Conservation (phyloP, 2,329 filamentous ascomycete species). For the Aspergillus ibericus region DNA sequence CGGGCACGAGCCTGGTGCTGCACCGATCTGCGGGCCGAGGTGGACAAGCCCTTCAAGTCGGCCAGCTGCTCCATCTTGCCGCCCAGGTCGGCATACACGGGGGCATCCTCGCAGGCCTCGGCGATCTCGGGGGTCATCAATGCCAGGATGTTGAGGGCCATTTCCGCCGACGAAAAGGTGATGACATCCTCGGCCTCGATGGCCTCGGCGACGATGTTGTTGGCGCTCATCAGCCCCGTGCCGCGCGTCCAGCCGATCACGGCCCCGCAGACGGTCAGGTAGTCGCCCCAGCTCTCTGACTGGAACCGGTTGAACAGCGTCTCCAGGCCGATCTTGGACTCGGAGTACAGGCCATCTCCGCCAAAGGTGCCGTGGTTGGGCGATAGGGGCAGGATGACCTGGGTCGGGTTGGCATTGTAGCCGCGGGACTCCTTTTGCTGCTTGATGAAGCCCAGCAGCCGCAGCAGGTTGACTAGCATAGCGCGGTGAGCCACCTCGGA, state of each 20-base stretch:
- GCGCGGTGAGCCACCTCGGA: slow-evolving; percentile 5
- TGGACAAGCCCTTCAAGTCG: not conserved
- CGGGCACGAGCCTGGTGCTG: not conserved
- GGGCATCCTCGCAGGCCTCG: not conserved
- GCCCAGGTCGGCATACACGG: slow-evolving; percentile 6
- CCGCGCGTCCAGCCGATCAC: slow-evolving; percentile 8
- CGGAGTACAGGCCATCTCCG: slow-evolving; percentile 8
- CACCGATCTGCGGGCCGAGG: not conserved
- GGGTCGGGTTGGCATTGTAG: slow-evolving; percentile 3
- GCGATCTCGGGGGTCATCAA: not conserved
- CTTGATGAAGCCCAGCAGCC: slow-evolving; percentile 1
- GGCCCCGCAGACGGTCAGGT: slow-evolving; percentile 7
- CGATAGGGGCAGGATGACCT: slow-evolving; percentile 7
- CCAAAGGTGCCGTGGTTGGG: slow-evolving; percentile 10
- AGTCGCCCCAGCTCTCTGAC: slow-evolving; percentile 7
- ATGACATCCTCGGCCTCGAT: not conserved
- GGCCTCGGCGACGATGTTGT: slow-evolving; percentile 7
- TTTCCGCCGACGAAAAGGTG: slow-evolving; percentile 7
- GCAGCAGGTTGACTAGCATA: slow-evolving; percentile 7
- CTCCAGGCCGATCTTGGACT: slow-evolving; percentile 8
- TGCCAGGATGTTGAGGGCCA: slow-evolving; percentile 1
- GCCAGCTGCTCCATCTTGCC: slow-evolving; percentile 1
- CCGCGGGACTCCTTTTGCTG: not conserved
- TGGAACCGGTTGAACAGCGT: slow-evolving; percentile 5
- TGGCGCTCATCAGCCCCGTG: slow-evolving; percentile 7